Percentiles rank a stretch among this genome's conserved stretches.
Conservation (phyloP, 495 filamentous ascomycete genomes). For the Podospora sp. region DNA sequence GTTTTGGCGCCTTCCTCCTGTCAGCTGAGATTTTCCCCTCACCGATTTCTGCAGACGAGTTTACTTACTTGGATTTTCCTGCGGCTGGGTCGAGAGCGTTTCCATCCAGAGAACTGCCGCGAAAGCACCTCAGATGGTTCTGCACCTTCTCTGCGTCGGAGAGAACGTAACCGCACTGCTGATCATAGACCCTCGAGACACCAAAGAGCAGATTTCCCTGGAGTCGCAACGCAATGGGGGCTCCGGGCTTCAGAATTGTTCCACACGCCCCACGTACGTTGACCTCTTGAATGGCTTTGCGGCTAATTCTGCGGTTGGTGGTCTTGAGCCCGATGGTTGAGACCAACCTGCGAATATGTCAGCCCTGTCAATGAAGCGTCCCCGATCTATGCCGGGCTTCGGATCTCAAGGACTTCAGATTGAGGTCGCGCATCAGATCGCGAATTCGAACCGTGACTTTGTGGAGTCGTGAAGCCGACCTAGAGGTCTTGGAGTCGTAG, state of each 20-base stretch:
- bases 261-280: conserved; percentile 83
- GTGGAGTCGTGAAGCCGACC: no score
- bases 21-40: background rate
- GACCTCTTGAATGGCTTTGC: conserved; percentile 88
- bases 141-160: conserved; percentile 77
- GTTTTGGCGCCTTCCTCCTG: conserved; percentile 66
- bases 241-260: conserved; percentile 80
- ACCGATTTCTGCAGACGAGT: background rate
- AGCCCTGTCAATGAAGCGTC: background rate
- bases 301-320: conserved; percentile 69
- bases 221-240: conserved; percentile 87
- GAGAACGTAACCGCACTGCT: conserved; percentile 86
- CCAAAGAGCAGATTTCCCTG: conserved; percentile 90
- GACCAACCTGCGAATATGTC: conserved; percentile 66
- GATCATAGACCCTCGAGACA: conserved; percentile 77
- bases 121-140: conserved; percentile 66
- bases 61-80: conserved; percentile 68
- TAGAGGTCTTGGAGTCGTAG: no score
- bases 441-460: no score
- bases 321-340: conserved; percentile 78
- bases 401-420: no score
- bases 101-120: conserved; percentile 46
- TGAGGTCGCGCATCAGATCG: no score
- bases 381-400: no score
- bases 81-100: conserved; percentile 69